Evolutionary conservation across 192 early-diverging fungal genomes (phyloP).

Genomic region (Mortierella claussenii): DNA sequence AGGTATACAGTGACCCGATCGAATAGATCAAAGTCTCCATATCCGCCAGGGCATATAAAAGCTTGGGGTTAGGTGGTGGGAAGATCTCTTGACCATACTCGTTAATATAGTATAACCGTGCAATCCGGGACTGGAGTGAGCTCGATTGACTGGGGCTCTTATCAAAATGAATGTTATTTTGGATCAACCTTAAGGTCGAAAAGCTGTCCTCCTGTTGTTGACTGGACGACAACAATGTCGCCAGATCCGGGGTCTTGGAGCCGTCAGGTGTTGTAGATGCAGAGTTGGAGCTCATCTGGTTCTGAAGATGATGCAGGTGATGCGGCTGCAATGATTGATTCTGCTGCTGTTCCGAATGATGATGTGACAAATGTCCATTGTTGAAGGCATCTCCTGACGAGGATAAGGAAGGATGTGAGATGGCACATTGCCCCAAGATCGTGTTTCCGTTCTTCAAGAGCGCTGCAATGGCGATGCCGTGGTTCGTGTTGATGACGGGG

Average conservation of each 20-base stretch:
- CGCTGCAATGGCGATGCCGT: constrained; percentile 73
- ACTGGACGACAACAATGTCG: constrained; percentile 23
- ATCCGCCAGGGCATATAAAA: constrained; percentile 56
- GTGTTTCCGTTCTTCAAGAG: constrained; percentile 70
- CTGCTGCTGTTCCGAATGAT: no score
- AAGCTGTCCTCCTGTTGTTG: constrained; percentile 46
- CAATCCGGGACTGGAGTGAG: constrained; percentile 58
- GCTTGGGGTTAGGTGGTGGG: constrained; percentile 70
- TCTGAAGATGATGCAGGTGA: no score
- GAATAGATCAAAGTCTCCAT: constrained; percentile 73
- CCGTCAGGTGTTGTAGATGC: constrained; percentile 48
- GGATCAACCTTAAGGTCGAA: constrained; percentile 32
- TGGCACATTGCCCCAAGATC: constrained; percentile 79
- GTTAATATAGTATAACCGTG: constrained; percentile 77
- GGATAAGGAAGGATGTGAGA: constrained; percentile 73
- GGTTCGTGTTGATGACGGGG: constrained; percentile 74
- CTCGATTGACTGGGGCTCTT: constrained; percentile 24
- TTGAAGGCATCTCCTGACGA: constrained; percentile 34
- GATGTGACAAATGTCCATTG: constrained; percentile 12
- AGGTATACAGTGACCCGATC: constrained; percentile 81
- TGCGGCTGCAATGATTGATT: no score
- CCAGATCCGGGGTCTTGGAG: constrained; percentile 33
- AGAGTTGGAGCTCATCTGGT: constrained; percentile 10
- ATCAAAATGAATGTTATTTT: constrained; percentile 51
- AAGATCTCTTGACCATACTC: constrained; percentile 76